Evolutionary conservation across 257 asterid species (phyloP).

Genomic region (Salvia rosmarinus): DNA sequence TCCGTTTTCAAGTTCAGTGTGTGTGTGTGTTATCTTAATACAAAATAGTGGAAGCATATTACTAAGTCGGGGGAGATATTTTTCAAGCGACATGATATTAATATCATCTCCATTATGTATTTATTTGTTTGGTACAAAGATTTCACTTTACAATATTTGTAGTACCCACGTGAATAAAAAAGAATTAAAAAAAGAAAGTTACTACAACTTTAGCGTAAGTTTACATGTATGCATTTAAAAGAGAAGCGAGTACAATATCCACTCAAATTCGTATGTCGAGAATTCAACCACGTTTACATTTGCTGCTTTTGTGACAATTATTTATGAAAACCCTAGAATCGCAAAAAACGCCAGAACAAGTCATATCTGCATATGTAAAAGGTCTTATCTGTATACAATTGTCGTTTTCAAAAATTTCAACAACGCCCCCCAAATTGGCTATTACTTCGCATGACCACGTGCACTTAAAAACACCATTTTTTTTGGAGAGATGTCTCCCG

Average conservation of each 20-base stretch:
- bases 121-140: neutral
- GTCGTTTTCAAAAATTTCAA: slow-evolving; percentile 25
- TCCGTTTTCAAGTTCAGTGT: too few species aligned
- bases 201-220: neutral
- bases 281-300: slow-evolving; percentile 24
- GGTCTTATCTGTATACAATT: neutral
- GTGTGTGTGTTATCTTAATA: too few species aligned
- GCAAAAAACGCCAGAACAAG: slow-evolving; percentile 6
- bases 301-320: neutral
- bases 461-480: neutral
- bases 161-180: neutral
- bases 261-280: slow-evolving; percentile 1
- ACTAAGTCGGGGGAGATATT: neutral
- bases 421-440: slow-evolving; percentile 6
- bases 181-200: neutral
- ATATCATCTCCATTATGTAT: neutral
- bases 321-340: slow-evolving; percentile 5
- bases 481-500: too few species aligned
- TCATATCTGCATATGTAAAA: neutral
- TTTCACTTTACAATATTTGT: neutral
- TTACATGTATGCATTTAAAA: neutral
- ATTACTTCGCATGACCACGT: neutral
- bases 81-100: neutral
- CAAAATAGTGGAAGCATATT: neutral
- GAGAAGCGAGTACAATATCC: neutral